Percentiles rank a stretch among this genome's conserved stretches.
Conservation (phyloP, 2,329 filamentous ascomycete species). For the Fusarium lateritium region DNA sequence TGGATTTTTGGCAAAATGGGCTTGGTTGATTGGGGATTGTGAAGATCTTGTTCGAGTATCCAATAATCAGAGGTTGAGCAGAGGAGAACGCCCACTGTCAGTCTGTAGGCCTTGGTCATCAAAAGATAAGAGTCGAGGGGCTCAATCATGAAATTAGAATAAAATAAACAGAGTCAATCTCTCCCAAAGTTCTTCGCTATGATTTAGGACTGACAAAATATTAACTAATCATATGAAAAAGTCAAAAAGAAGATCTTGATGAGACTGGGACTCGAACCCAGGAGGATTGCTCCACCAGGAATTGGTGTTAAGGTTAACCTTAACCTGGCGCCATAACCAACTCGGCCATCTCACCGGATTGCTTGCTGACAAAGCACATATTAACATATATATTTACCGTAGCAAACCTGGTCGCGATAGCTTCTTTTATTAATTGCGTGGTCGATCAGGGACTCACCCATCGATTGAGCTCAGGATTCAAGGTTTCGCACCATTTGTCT, state of each 20-base stretch:
- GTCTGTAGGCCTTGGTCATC: neutral
- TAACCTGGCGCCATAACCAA: slow-evolving; percentile 42
- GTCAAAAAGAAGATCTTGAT: neutral
- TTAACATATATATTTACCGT: rapidly evolving
- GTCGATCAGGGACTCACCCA: too few species aligned
- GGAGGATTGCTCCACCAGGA: slow-evolving; percentile 41
- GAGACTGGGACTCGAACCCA: slow-evolving; percentile 41
- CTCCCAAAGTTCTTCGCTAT: neutral
- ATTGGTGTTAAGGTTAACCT: slow-evolving; percentile 40
- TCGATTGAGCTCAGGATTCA: too few species aligned
- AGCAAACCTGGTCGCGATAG: too few species aligned
- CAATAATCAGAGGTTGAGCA: slow-evolving; percentile 16
- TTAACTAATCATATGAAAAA: neutral
- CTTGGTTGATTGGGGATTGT: slow-evolving; percentile 21
- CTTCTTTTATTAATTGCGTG: too few species aligned
- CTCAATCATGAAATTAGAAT: too few species aligned
- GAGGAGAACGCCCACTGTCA: slow-evolving; percentile 9
- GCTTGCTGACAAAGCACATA: slow-evolving; percentile 27
- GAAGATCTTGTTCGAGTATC: slow-evolving; percentile 14
- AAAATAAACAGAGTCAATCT: too few species aligned
- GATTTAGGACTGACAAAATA: too few species aligned
- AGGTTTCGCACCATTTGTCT: too few species aligned
- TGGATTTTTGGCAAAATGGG: slow-evolving; percentile 19
- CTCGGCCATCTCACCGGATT: slow-evolving; percentile 39
- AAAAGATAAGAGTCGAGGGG: too few species aligned